Percentiles rank a stretch among this genome's conserved stretches.
Conservation (phyloP, 768 basidiomycete species). For the Podaxis mareebaensis region DNA sequence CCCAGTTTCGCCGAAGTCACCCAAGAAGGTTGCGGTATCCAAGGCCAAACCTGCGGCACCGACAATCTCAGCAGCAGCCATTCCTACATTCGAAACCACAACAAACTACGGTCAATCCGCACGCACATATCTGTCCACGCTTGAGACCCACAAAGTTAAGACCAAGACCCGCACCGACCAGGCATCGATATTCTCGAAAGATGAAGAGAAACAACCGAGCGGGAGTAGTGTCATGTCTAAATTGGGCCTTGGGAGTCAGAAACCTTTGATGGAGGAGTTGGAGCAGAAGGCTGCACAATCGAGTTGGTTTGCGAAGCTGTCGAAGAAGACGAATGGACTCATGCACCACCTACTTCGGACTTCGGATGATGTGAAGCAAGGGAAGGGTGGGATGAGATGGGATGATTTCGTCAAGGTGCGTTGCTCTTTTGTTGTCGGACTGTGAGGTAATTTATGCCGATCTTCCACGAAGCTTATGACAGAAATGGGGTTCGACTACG, state of each 20-base stretch:
- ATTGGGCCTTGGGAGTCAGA: conserved; percentile 36
- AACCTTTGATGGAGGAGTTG: conserved; percentile 32
- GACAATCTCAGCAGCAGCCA: conserved; percentile 34
- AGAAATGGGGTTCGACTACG: conserved; percentile 75
- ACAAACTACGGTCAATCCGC: conserved; percentile 64
- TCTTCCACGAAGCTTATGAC: conserved; percentile 58
- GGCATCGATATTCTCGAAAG: conserved; percentile 48
- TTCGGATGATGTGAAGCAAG: conserved; percentile 54
- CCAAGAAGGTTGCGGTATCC: conserved; percentile 18
- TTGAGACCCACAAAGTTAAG: conserved; percentile 57
- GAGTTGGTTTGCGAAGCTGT: conserved; percentile 56
- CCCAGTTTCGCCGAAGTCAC: conserved; percentile 19
- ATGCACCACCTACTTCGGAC: conserved; percentile 70
- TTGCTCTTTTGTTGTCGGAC: not conserved
- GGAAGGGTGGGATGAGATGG: conserved; percentile 70
- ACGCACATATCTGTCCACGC: conserved; percentile 62
- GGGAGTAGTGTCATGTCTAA: conserved; percentile 48
- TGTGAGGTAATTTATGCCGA: not conserved
- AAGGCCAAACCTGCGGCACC: conserved; percentile 23
- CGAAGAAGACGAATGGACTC: conserved; percentile 55
- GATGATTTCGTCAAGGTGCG: conserved; percentile 72
- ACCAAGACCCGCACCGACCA: conserved; percentile 69
- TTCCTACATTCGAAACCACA: conserved; percentile 40
- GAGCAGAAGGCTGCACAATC: conserved; percentile 45
- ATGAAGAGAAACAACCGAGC: conserved; percentile 39